Base-by-base conservation (phyloP, 305 asterid species). In the Fraxinus floribunda region DNA sequence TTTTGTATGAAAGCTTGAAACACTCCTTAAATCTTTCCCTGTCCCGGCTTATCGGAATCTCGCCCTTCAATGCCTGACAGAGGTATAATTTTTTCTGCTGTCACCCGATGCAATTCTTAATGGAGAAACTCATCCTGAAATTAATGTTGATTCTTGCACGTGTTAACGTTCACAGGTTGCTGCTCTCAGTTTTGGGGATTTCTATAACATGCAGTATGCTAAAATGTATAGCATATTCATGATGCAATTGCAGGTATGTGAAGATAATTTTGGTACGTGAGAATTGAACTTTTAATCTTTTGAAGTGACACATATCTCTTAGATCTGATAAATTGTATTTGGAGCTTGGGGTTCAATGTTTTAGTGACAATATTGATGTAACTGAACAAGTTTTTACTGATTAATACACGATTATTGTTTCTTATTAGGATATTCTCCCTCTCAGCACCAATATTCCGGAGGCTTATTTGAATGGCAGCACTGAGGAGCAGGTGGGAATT, bases 101-200 rank as follows among this genome's bases (percentile, higher is more conserved):
- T 78, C 77, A 26, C 72, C 76, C 70, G 64, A 38, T 24, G 38
- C 66, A 29, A 20, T 80, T 57, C 18, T 73, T 68, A 70, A 41
- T 77, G 55, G 20, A 20, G 20, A 78, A 20, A n/a, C 32, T 77
- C 76, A 72, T 44, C 46, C 62, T 10, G n/a, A 62, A 24, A 44
- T 16, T 49, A 38, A 29, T 75, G 24, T 32, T 77, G 74, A 39
- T 11, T 77, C 52, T 75, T 66, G 41, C 26, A 9, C 46, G 79
- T 66, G 16, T 82, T 36, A 72, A 83, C 79, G 81, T 81, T 57
- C 84, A 84, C 93, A 97, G 99, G 95, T 95, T 88, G 99, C 98
- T 84, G 93, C 97, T 82, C 98, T 97, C 79, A 95, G 77, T 82
- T 95, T 95, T 87, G 99, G 98, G 80, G 98, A 95, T 70, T 91